Evolutionary conservation across 257 asterid genomes (phyloP).

Genomic region (Schizonepeta tenuifolia): DNA sequence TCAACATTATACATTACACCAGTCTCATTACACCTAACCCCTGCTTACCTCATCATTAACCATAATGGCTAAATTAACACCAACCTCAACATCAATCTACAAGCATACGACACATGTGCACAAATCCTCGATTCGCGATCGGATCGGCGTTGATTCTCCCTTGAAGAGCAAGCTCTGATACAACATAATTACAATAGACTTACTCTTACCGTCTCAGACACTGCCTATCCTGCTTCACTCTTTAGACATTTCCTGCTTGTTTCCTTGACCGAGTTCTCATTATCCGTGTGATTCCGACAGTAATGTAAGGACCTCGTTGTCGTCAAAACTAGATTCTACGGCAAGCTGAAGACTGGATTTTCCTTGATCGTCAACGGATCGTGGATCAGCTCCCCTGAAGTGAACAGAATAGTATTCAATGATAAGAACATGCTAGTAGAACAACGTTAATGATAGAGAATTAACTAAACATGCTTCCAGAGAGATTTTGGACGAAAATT

Average conservation of each 20-base stretch:
- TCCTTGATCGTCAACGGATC: constrained; percentile 66
- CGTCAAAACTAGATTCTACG: constrained; percentile 64
- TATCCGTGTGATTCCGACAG: constrained; percentile 57
- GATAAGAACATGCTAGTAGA: constrained; percentile 2
- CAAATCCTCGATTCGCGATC: constrained; percentile 26
- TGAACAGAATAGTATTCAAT: background rate
- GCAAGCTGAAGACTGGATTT: constrained; percentile 62
- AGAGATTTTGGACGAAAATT: background rate
- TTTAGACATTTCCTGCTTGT: constrained; percentile 4
- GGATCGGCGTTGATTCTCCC: constrained; percentile 20
- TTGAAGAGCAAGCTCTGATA: constrained; percentile 32
- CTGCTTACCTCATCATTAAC: constrained; percentile 30
- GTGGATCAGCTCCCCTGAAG: constrained; percentile 92
- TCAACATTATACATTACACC: constrained; percentile 31
- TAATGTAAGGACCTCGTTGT: constrained; percentile 67
- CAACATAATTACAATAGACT: constrained; percentile 53
- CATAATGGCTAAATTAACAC: constrained; percentile 3
- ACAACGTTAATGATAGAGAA: background rate
- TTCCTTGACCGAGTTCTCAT: constrained; percentile 21
- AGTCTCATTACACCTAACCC: constrained; percentile 23
- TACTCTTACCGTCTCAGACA: constrained; percentile 34
- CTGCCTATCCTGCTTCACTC: constrained; percentile 27
- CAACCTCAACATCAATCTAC: constrained; percentile 19
- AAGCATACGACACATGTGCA: background rate
- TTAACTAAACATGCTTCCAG: too few species aligned